Percentiles rank a stretch among this genome's conserved stretches.
phyloP scores from a whole-genome alignment of 805 yeast genomes.

The Jamesozyma piceae region DNA sequence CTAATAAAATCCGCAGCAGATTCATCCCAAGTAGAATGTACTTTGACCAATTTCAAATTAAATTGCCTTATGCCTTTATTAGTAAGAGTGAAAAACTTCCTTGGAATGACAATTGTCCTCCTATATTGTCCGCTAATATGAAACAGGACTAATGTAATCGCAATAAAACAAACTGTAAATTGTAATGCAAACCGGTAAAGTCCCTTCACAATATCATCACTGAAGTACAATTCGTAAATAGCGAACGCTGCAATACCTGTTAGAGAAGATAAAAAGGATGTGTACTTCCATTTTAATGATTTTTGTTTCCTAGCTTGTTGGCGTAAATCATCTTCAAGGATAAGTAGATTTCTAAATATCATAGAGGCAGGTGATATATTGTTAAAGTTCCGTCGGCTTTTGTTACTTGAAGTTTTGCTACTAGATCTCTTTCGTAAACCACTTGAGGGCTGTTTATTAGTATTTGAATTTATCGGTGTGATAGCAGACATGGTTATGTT shows the following conservation, averaged over 20 bases:
- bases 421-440: constrained; percentile 15
- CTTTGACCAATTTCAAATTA: constrained; percentile 67
- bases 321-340: constrained; percentile 77
- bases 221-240: constrained; percentile 32
- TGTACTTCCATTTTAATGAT: constrained; percentile 42
- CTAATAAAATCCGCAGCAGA: constrained; percentile 29
- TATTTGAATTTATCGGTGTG: background rate
- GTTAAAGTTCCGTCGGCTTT: constrained; percentile 17
- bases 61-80: constrained; percentile 83
- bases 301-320: constrained; percentile 71
- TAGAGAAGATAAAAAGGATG: constrained; percentile 33
- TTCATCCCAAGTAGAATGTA: constrained; percentile 35
- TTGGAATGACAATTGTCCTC: constrained; percentile 73
- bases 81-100: constrained; percentile 69
- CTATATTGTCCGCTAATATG: constrained; percentile 85
- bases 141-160: constrained; percentile 64
- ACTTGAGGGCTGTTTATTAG: background rate
- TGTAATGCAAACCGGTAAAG: constrained; percentile 29
- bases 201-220: constrained; percentile 29
- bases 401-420: constrained; percentile 25
- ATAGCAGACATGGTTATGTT: background rate
- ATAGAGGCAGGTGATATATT: constrained; percentile 49
- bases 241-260: constrained; percentile 34
- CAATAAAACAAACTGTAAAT: constrained; percentile 16
- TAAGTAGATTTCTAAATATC: constrained; percentile 70